Percentiles rank a stretch among this genome's conserved stretches.
Conservation (phyloP, 202 grass and related monocot species). For the Eragrostis tef region DNA sequence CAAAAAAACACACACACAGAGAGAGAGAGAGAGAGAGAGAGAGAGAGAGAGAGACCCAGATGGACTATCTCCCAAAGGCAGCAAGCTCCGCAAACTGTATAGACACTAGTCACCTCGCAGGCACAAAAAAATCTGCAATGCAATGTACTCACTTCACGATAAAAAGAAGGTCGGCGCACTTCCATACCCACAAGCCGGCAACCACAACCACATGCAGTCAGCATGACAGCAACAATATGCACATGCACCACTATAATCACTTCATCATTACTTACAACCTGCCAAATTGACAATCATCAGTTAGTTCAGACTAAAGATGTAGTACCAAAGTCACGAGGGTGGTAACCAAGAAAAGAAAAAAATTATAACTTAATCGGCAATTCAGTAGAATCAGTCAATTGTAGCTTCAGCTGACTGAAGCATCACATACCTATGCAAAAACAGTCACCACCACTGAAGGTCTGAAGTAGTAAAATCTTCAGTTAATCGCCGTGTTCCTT, state of each 20-base stretch:
- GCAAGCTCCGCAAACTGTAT: neutral
- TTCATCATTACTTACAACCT: slow-evolving; percentile 43
- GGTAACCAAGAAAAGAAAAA: no score
- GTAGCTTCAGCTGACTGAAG: slow-evolving; percentile 10
- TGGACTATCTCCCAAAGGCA: neutral
- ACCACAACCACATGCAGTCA: neutral
- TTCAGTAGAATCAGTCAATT: neutral
- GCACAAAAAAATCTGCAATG: slow-evolving; percentile 6
- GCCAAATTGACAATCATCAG: slow-evolving; percentile 1
- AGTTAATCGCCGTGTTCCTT: slow-evolving; percentile 54
- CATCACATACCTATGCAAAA: slow-evolving; percentile 46
- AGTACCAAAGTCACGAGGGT: neutral
- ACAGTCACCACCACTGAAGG: neutral
- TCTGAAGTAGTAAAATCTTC: slow-evolving; percentile 31
- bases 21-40: no score
- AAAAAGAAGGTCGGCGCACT: slow-evolving; percentile 22
- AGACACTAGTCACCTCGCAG: neutral
- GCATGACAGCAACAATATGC: slow-evolving; percentile 30
- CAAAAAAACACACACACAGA: no score
- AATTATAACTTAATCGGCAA: no score
- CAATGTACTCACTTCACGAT: slow-evolving; percentile 26
- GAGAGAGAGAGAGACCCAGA: no score
- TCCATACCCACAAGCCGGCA: neutral
- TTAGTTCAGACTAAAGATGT: neutral
- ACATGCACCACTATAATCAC: slow-evolving; percentile 17